A percentile compares a stretch with the other conserved stretches of the same genome.
phyloP scores from a whole-genome alignment of 139 green algal species.

The Spirogloea muscicola region DNA sequence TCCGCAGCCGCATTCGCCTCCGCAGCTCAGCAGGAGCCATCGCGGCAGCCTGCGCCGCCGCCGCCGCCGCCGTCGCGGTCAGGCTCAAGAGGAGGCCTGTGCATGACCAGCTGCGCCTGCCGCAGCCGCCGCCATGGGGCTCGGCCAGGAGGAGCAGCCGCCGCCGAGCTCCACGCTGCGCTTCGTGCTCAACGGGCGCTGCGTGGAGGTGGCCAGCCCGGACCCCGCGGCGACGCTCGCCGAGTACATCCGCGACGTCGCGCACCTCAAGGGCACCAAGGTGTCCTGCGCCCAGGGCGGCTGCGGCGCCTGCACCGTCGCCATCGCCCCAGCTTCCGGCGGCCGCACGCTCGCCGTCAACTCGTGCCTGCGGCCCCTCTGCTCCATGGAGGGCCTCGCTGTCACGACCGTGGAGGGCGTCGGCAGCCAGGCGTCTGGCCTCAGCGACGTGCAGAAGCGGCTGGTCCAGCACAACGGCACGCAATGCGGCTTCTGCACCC shows the following conservation, averaged over 20 bases:
- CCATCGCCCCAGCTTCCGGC: neutral
- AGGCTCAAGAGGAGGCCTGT: too few relatives aligned
- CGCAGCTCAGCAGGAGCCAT: too few relatives aligned
- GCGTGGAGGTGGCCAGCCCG: conserved; percentile 5
- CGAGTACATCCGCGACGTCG: conserved; percentile 19
- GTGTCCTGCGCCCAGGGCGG: conserved; percentile 41
- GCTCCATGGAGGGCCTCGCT: conserved; percentile 44
- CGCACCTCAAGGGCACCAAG: conserved; percentile 39
- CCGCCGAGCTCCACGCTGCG: neutral
- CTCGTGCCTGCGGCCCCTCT: conserved; percentile 64
- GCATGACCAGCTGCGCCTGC: too few relatives aligned
- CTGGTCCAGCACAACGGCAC: conserved; percentile 42
- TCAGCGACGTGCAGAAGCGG: conserved; percentile 9
- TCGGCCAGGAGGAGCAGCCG: neutral
- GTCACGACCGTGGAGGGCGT: conserved; percentile 66
- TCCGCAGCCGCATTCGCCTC: too few relatives aligned
- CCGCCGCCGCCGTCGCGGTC: too few relatives aligned
- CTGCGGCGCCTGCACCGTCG: conserved; percentile 31
- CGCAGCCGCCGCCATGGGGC: too few relatives aligned
- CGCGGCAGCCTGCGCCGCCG: too few relatives aligned
- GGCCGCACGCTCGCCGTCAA: conserved; percentile 46
- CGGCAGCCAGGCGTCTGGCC: neutral
- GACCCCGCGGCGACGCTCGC: neutral
- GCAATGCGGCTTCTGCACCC: conserved; percentile 79
- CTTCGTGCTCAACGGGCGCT: conserved; percentile 31